A percentile compares a stretch with the other conserved stretches of the same genome.
Conservation (phyloP, 1,284 basidiomycete genomes). For the Ustilago xerochloae region DNA sequence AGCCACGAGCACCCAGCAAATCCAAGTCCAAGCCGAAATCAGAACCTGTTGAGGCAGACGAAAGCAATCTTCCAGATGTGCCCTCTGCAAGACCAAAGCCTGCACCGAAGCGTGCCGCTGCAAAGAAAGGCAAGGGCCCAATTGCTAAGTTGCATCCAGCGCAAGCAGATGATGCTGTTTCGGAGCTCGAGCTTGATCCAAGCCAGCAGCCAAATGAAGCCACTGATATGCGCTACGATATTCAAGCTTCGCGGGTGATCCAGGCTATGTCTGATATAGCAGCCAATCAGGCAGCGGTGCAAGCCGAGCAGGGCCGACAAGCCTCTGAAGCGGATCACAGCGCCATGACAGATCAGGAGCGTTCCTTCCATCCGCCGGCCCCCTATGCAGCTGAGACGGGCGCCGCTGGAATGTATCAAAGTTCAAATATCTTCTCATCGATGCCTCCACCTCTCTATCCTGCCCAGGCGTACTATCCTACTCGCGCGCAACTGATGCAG, state of each 20-base stretch:
- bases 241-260: neutral
- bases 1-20: slow-evolving; percentile 14
- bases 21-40: neutral
- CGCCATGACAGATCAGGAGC: neutral
- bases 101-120: slow-evolving; percentile 4
- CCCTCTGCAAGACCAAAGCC: neutral
- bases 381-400: neutral
- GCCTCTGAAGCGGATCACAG: neutral
- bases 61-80: neutral
- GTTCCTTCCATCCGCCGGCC: neutral
- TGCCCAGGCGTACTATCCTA: slow-evolving; percentile 28
- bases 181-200: slow-evolving; percentile 33
- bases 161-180: slow-evolving; percentile 19
- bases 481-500: slow-evolving; percentile 11
- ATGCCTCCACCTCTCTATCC: slow-evolving; percentile 31
- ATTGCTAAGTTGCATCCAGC: slow-evolving; percentile 23
- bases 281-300: neutral
- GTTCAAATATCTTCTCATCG: slow-evolving; percentile 19
- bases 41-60: neutral
- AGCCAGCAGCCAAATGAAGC: neutral
- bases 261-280: neutral
- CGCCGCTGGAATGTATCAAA: neutral
- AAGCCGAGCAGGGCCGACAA: neutral
- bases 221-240: neutral
- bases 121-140: slow-evolving; percentile 20